Evolutionary conservation across 306 rosid species (phyloP).

Genomic region (Spatholobus suberectus): DNA sequence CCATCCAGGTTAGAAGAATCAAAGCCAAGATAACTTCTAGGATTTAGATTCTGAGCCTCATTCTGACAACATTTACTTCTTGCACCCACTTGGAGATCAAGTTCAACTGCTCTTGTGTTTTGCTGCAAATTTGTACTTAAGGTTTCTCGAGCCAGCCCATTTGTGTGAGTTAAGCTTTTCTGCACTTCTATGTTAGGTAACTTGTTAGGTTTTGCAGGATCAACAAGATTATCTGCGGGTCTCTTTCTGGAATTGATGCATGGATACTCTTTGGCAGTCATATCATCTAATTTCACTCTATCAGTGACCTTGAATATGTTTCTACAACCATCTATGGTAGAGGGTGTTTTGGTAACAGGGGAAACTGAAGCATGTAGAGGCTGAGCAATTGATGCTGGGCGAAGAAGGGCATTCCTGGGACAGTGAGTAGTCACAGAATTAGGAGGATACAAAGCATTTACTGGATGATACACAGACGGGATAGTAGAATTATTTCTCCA

Average conservation of each 20-base stretch:
- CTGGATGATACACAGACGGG: constrained; percentile 47
- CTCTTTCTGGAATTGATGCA: constrained; percentile 53
- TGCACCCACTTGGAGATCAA: constrained; percentile 43
- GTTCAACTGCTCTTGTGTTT: constrained; percentile 37
- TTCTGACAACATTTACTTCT: constrained; percentile 33
- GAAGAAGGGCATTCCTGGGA: constrained; percentile 45
- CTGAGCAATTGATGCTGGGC: constrained; percentile 45
- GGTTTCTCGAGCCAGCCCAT: constrained; percentile 39
- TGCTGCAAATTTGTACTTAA: constrained; percentile 36
- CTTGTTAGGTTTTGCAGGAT: constrained; percentile 47
- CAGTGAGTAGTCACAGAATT: constrained; percentile 45
- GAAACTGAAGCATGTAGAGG: constrained; percentile 49
- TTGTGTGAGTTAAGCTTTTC: constrained; percentile 37
- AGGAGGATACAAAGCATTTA: constrained; percentile 48
- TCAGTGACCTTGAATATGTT: constrained; percentile 50
- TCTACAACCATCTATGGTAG: constrained; percentile 46
- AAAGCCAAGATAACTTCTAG: constrained; percentile 31
- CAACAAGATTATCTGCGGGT: constrained; percentile 30
- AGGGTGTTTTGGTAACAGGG: constrained; percentile 43
- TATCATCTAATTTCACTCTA: constrained; percentile 52
- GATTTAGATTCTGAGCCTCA: constrained; percentile 40
- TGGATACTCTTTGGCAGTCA: constrained; percentile 51
- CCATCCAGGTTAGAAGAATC: constrained; percentile 46
- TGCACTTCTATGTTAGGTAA: constrained; percentile 42
- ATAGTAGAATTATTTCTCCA: constrained; percentile 42